These are phyloP conservation scores for Trametes polyzona DNA, from an alignment of 1,284 basidiomycete species.

Conservation along the genomic window DNA sequence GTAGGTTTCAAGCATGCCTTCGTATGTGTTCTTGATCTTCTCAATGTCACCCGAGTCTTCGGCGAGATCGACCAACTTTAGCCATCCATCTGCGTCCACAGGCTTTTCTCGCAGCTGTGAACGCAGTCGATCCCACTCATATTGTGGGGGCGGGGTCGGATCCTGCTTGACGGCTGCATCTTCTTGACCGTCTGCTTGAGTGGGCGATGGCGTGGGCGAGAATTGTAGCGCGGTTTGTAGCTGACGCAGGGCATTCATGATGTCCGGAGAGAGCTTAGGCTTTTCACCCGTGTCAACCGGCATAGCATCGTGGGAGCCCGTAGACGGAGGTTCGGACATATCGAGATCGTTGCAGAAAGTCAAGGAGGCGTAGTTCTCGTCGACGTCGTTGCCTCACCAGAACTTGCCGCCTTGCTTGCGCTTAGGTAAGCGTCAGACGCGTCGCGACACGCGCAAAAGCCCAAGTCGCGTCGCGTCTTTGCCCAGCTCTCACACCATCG, in stretches of 20 bases:
- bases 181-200: conserved; percentile 33
- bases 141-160: conserved; percentile 34
- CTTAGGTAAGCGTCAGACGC: no score
- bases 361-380: background rate
- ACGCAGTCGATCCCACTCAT: conserved; percentile 54
- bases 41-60: conserved; percentile 70
- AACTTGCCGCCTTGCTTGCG: conserved; percentile 10
- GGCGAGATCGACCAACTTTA: conserved; percentile 66
- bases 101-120: conserved; percentile 53
- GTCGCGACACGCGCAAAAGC: no score
- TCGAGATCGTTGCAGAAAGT: conserved; percentile 11
- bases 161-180: conserved; percentile 21
- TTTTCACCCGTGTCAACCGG: conserved; percentile 31
- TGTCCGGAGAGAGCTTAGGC: conserved; percentile 44
- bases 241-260: conserved; percentile 43
- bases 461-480: no score
- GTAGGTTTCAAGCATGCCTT: conserved; percentile 74
- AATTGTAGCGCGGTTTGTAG: conserved; percentile 29
- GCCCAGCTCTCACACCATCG: no score
- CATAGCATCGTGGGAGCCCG: conserved; percentile 15
- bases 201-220: conserved; percentile 18
- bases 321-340: conserved; percentile 28
- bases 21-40: conserved; percentile 71
- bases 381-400: background rate
- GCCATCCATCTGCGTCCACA: conserved; percentile 71